A percentile compares a stretch with the other conserved stretches of the same genome.
phyloP scores from a whole-genome alignment of 306 rosid species.

The Psophocarpus tetragonolobus region DNA sequence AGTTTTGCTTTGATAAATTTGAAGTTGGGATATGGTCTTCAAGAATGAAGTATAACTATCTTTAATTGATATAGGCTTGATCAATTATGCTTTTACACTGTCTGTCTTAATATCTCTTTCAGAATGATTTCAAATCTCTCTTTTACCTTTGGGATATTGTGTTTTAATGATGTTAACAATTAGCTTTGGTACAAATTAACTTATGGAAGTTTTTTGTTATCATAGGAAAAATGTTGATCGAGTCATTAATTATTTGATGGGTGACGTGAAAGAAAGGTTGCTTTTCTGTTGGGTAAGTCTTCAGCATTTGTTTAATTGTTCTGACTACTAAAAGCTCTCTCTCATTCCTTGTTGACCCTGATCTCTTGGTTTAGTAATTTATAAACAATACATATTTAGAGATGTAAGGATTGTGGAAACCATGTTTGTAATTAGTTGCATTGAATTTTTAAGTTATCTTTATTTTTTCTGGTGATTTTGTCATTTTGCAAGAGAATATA shows the following conservation, averaged over 20 bases:
- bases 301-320: slow-evolving; percentile 35
- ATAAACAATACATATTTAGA: background rate
- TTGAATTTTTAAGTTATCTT: background rate
- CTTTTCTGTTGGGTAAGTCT: slow-evolving; percentile 87
- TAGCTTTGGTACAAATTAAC: background rate
- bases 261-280: slow-evolving; percentile 57
- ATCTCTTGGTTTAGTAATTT: background rate
- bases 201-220: slow-evolving; percentile 10
- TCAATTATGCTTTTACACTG: background rate
- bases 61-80: background rate
- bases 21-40: slow-evolving; percentile 35
- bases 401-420: background rate
- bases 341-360: background rate
- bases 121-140: background rate
- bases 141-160: background rate
- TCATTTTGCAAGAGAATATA: background rate
- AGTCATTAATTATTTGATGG: slow-evolving; percentile 58
- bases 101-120: background rate
- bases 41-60: slow-evolving; percentile 56
- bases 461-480: background rate
- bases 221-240: slow-evolving; percentile 56
- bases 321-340: background rate
- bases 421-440: background rate
- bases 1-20: slow-evolving; percentile 65
- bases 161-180: slow-evolving; percentile 8